A percentile compares a stretch with the other conserved stretches of the same genome.
These are phyloP conservation scores for Lactarius trivialis DNA, from an alignment of 768 basidiomycete genomes.

Conservation along the genomic window DNA sequence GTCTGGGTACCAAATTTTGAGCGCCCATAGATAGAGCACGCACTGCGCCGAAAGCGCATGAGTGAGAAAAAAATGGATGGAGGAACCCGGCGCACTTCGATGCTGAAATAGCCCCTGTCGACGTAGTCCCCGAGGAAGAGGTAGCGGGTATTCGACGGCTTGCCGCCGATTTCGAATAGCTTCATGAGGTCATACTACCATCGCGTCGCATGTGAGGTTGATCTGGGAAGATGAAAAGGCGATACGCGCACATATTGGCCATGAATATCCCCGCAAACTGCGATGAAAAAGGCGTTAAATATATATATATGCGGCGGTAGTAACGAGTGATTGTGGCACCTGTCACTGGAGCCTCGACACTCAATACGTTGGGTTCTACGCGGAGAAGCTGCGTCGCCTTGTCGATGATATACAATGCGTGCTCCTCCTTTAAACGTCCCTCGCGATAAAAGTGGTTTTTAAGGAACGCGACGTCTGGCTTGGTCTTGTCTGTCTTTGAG, in stretches of 20 bases:
- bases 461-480: conserved; percentile 92
- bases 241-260: conserved; percentile 86
- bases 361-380: conserved; percentile 82
- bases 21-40: conserved; percentile 92
- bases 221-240: not conserved
- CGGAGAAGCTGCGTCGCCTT: conserved; percentile 76
- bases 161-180: conserved; percentile 72
- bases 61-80: not conserved
- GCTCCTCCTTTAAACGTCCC: conserved; percentile 88
- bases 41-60: conserved; percentile 49
- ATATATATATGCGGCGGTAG: conserved; percentile 22
- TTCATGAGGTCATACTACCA: conserved; percentile 71
- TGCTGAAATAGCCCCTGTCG: conserved; percentile 70
- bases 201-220: not conserved
- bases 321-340: conserved; percentile 39
- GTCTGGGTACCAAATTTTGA: conserved; percentile 99
- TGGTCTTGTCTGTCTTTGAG: conserved; percentile 72
- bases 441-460: conserved; percentile 99
- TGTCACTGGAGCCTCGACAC: conserved; percentile 96
- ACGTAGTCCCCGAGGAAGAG: conserved; percentile 74
- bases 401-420: conserved; percentile 89
- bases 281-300: not conserved
- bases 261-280: conserved; percentile 90
- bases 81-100: conserved; percentile 42
- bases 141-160: conserved; percentile 65